Evolutionary conservation across 2,329 filamentous ascomycete species (phyloP).

Genomic region (Trichoderma afroharzianum): DNA sequence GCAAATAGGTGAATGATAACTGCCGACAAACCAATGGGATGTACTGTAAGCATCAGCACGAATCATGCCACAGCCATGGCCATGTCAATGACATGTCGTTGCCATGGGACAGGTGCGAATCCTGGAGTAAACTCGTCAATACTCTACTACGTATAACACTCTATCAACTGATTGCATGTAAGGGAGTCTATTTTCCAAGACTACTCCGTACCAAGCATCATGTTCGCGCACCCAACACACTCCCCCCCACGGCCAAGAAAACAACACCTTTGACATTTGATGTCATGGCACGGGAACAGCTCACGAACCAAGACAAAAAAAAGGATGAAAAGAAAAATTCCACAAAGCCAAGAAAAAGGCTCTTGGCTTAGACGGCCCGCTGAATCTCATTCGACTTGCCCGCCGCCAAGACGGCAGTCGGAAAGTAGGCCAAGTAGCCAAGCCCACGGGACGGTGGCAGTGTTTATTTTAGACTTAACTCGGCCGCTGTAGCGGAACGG

Average conservation of each 20-base stretch:
- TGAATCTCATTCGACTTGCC: not conserved
- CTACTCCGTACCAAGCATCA: not conserved
- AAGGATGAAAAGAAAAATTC: not conserved
- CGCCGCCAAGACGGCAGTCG: conserved; percentile 18
- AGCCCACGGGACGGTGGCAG: conserved; percentile 16
- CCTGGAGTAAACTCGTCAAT: not conserved
- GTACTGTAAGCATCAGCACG: not conserved
- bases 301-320: not conserved
- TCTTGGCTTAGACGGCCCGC: not conserved
- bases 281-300: not conserved
- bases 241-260: not conserved
- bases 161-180: not conserved
- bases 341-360: not conserved
- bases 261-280: not conserved
- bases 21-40: not conserved
- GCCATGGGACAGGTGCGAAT: not conserved
- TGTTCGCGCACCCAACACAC: not conserved
- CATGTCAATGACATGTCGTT: not conserved
- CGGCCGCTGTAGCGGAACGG: not conserved
- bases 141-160: not conserved
- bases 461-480: conserved; percentile 17
- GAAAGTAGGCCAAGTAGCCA: conserved; percentile 7
- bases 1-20: not conserved
- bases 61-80: not conserved
- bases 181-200: not conserved